Evolutionary conservation across 1,284 basidiomycete genomes (phyloP).

Genomic region (Chalciporus sp.): DNA sequence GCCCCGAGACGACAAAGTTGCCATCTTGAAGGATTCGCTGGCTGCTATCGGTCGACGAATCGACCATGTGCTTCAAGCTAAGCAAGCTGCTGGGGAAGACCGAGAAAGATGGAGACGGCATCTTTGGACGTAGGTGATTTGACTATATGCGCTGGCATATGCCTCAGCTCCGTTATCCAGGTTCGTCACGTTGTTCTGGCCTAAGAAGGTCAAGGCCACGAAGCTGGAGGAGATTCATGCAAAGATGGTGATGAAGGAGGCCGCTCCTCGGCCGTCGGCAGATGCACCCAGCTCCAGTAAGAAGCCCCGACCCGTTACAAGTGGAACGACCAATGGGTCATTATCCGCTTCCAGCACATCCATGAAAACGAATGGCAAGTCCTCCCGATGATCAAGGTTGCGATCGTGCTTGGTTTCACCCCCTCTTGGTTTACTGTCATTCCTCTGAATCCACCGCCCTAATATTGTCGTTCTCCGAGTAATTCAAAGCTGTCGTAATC

Average conservation of each 20-base stretch:
- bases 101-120: conserved; percentile 89
- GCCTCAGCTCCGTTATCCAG: conserved; percentile 40
- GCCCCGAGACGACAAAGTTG: conserved; percentile 92
- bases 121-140: conserved; percentile 84
- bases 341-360: conserved; percentile 33
- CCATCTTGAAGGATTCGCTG: conserved; percentile 93
- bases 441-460: conserved; percentile 10
- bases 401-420: conserved; percentile 2
- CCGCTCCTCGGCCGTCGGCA: conserved; percentile 51
- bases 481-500: conserved; percentile 32
- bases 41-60: conserved; percentile 94
- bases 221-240: conserved; percentile 93
- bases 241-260: conserved; percentile 89
- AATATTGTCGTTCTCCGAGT: conserved; percentile 26
- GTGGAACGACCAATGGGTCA: conserved; percentile 52
- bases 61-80: conserved; percentile 78
- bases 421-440: conserved; percentile 12
- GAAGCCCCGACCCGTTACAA: conserved; percentile 53
- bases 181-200: conserved; percentile 96
- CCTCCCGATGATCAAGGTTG: conserved; percentile 26
- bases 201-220: conserved; percentile 90
- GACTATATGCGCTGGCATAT: conserved; percentile 1
- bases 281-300: conserved; percentile 45
- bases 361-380: conserved; percentile 39
- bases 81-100: conserved; percentile 77